These are phyloP conservation scores for Earliella scabrosa DNA, from an alignment of 1,284 basidiomycete genomes.

Conservation along the genomic window DNA sequence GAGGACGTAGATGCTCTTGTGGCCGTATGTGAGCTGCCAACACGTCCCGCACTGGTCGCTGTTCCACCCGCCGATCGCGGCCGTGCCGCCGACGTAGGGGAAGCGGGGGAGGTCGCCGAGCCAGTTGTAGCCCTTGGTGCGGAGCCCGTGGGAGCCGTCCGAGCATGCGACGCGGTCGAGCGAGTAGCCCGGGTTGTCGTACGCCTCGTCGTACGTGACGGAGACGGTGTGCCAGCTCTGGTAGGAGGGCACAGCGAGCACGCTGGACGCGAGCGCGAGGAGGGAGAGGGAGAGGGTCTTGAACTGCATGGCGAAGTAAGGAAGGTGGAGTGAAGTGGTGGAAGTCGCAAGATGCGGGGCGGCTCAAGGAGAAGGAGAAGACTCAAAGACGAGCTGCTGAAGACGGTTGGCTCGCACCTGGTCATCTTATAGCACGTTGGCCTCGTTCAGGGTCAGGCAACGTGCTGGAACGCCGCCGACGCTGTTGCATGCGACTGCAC, in stretches of 20 bases:
- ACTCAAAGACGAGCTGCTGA: background rate
- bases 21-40: conserved; percentile 44
- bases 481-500: background rate
- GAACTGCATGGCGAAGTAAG: conserved; percentile 42
- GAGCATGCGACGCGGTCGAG: conserved; percentile 50
- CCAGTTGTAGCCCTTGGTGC: conserved; percentile 44
- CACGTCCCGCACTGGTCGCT: conserved; percentile 48
- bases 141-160: conserved; percentile 45
- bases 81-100: conserved; percentile 51
- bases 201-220: conserved; percentile 44
- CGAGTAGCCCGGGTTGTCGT: conserved; percentile 40
- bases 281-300: conserved; percentile 53
- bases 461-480: background rate
- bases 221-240: conserved; percentile 24
- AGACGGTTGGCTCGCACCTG: background rate
- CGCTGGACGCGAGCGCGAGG: background rate
- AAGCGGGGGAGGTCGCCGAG: conserved; percentile 49
- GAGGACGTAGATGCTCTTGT: conserved; percentile 40
- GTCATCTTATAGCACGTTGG: too few species aligned
- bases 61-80: conserved; percentile 43
- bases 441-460: too few species aligned
- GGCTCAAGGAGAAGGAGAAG: background rate
- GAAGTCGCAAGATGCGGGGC: background rate
- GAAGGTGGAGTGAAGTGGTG: background rate
- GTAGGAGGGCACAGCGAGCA: background rate